These are phyloP conservation scores for Zygotorulaspora sp. DNA, from an alignment of 805 yeast species.

Conservation along the genomic window DNA sequence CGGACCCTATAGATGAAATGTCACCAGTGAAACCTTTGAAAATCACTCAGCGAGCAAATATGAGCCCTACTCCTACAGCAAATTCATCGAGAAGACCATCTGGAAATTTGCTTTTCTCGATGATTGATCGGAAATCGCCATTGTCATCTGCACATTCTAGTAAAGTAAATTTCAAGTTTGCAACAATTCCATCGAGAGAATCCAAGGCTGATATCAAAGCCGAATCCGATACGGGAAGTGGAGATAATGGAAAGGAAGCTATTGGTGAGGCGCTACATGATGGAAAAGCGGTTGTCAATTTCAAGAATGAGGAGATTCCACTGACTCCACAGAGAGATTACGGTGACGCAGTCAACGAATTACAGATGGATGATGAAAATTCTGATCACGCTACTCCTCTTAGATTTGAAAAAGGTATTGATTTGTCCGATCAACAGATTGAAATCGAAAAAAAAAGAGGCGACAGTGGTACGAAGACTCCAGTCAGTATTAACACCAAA, in stretches of 20 bases:
- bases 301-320: not conserved
- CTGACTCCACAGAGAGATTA: not conserved
- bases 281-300: not conserved
- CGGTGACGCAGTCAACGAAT: no score
- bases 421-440: not conserved
- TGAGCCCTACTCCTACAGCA: slow-evolving; percentile 19
- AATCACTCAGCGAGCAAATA: slow-evolving; percentile 51
- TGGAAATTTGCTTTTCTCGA: slow-evolving; percentile 12
- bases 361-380: no score
- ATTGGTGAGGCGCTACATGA: not conserved
- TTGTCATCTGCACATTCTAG: slow-evolving; percentile 9
- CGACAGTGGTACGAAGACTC: no score
- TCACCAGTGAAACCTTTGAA: slow-evolving; percentile 65
- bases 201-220: not conserved
- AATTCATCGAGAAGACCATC: slow-evolving; percentile 11
- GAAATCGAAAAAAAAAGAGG: no score
- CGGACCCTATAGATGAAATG: slow-evolving; percentile 13
- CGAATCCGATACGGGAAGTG: not conserved
- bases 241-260: not conserved
- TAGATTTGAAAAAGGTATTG: not conserved
- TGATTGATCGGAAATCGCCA: slow-evolving; percentile 15
- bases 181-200: not conserved
- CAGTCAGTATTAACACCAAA: no score
- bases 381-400: not conserved
- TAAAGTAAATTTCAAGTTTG: slow-evolving; percentile 2